Conservation (phyloP, 805 yeast genomes). For the Nakazawaea siamensis region DNA sequence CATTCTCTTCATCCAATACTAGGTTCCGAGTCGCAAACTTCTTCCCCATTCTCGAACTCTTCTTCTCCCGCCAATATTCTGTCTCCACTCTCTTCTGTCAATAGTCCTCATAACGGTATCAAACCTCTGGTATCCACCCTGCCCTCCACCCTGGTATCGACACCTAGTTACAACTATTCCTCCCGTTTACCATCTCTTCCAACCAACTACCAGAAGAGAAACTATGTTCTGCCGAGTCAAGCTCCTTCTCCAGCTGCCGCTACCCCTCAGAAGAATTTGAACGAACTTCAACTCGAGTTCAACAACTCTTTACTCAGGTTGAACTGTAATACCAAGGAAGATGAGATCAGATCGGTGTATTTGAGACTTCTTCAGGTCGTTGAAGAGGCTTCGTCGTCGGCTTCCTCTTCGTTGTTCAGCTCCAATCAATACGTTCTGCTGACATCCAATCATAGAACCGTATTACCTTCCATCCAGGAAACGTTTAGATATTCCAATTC, state of each 20-base stretch:
- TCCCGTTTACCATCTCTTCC: constrained; percentile 10
- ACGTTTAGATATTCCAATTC: constrained; percentile 2
- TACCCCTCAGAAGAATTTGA: constrained; percentile 2
- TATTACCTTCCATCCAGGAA: constrained; percentile 12
- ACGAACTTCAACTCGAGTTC: constrained; percentile 11
- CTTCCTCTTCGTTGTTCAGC: constrained; percentile 1
- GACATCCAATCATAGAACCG: constrained; percentile 11
- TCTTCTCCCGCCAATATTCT: background rate
- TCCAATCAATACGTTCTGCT: constrained; percentile 16
- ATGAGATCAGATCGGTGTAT: constrained; percentile 8
- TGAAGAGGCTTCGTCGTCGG: background rate
- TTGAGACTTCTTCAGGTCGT: constrained; percentile 3
- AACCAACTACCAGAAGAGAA: background rate
- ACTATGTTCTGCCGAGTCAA: background rate
- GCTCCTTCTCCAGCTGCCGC: background rate
- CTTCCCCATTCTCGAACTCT: background rate
- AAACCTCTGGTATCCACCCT: background rate
- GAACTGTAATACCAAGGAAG: constrained; percentile 8
- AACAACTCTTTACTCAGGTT: constrained; percentile 7
- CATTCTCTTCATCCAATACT: constrained; percentile 31
- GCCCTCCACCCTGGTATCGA: background rate
- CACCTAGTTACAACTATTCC: constrained; percentile 2
- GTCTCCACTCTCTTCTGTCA: background rate
- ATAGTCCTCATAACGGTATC: background rate
- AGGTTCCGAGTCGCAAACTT: background rate